Evolutionary conservation across 805 yeast genomes (phyloP).

Genomic region (Candida hungchunana): DNA sequence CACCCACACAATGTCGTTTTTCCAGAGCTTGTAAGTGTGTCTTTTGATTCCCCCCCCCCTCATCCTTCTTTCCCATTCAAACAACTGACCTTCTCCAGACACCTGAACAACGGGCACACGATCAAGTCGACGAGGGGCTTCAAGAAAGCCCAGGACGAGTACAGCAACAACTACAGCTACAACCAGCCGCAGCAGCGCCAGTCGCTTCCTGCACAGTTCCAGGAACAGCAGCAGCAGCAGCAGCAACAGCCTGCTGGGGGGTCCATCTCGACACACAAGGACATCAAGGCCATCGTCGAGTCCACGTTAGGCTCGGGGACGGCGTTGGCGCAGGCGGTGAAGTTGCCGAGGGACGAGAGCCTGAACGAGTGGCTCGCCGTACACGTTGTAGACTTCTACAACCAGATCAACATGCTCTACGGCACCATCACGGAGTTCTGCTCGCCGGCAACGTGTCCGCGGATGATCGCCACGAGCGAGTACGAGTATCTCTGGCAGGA

Average conservation of each 20-base stretch:
- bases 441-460: constrained; percentile 90
- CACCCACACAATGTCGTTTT: constrained; percentile 24
- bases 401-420: constrained; percentile 93
- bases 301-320: constrained; percentile 93
- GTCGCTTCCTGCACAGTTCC: constrained; percentile 9
- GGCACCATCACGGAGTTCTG: constrained; percentile 96
- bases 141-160: constrained; percentile 29
- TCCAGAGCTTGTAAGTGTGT: constrained; percentile 28
- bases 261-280: constrained; percentile 56
- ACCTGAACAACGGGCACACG: constrained; percentile 42
- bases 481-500: constrained; percentile 98
- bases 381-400: constrained; percentile 95
- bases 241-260: no score
- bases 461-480: constrained; percentile 97
- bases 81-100: constrained; percentile 24
- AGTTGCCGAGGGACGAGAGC: constrained; percentile 89
- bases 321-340: constrained; percentile 87
- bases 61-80: not conserved
- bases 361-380: constrained; percentile 94
- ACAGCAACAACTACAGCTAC: constrained; percentile 8
- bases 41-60: not conserved
- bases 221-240: constrained; percentile 3
- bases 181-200: constrained; percentile 15
- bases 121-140: constrained; percentile 44
- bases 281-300: constrained; percentile 85